A percentile compares a stretch with the other conserved stretches of the same genome.
phyloP scores from a whole-genome alignment of 1,284 basidiomycete species.

The Coniferiporia weirii region DNA sequence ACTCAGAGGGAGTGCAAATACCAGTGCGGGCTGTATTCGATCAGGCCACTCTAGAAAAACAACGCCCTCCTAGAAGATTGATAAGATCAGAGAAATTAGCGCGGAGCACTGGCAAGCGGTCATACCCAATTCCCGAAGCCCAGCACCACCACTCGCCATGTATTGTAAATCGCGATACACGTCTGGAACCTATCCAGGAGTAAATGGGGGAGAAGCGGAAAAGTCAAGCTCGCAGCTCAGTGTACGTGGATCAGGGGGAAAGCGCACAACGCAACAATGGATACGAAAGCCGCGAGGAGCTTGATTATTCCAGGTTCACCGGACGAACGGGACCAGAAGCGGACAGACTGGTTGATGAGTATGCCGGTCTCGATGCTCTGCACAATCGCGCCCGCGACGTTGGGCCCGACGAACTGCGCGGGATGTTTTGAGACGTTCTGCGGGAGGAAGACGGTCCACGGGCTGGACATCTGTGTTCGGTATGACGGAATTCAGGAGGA shows the following conservation, averaged over 20 bases:
- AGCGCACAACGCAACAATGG: slow-evolving; percentile 23
- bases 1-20: slow-evolving; percentile 16
- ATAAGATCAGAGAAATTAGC: background rate
- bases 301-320: slow-evolving; percentile 22
- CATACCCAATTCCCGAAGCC: slow-evolving; percentile 23
- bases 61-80: slow-evolving; percentile 16
- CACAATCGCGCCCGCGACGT: slow-evolving; percentile 24
- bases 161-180: slow-evolving; percentile 23
- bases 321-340: slow-evolving; percentile 26
- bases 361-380: slow-evolving; percentile 28
- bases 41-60: slow-evolving; percentile 26
- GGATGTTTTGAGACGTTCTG: slow-evolving; percentile 23
- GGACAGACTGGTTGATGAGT: slow-evolving; percentile 27
- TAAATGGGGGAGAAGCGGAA: too few relatives aligned
- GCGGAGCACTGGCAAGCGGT: background rate
- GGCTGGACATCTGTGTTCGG: slow-evolving; percentile 5
- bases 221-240: too few relatives aligned
- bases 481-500: background rate
- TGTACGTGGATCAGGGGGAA: background rate
- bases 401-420: slow-evolving; percentile 25
- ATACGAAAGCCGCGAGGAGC: slow-evolving; percentile 24
- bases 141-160: slow-evolving; percentile 25
- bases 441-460: slow-evolving; percentile 17
- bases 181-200: slow-evolving; percentile 24
- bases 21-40: slow-evolving; percentile 25